Percentiles rank a stretch among this genome's conserved stretches.
These are phyloP conservation scores for Anthostomella pinea DNA, from an alignment of 2,329 filamentous ascomycete species.

Conservation along the genomic window DNA sequence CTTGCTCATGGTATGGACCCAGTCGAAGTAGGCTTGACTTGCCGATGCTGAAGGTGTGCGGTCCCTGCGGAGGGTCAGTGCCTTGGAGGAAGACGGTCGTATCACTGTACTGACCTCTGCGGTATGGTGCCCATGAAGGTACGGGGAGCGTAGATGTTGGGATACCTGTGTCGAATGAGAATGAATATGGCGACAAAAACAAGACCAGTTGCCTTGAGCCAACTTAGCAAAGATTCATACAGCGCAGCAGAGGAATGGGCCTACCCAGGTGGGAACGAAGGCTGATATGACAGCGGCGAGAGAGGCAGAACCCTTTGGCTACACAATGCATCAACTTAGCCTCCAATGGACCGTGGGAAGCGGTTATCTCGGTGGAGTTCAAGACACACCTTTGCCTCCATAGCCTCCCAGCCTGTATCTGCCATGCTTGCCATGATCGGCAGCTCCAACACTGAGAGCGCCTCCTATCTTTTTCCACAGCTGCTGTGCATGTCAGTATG, in stretches of 20 bases:
- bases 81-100: too few species aligned
- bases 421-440: too few species aligned
- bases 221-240: conserved; percentile 11
- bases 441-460: too few species aligned
- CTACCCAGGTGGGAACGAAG: conserved; percentile 30
- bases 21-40: conserved; percentile 23
- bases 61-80: conserved; percentile 22
- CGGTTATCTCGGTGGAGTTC: too few species aligned
- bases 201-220: conserved; percentile 22
- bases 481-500: too few species aligned
- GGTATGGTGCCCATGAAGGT: conserved; percentile 28
- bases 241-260: conserved; percentile 6
- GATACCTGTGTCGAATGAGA: conserved; percentile 26
- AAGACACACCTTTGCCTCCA: too few species aligned
- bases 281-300: conserved; percentile 28
- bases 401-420: too few species aligned
- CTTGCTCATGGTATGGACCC: conserved; percentile 35
- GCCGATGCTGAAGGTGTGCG: conserved; percentile 24
- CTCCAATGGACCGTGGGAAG: too few species aligned
- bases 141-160: conserved; percentile 28
- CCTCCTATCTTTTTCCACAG: too few species aligned
- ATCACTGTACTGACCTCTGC: conserved; percentile 23
- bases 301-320: conserved; percentile 30
- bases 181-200: conserved; percentile 27
- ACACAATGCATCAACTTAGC: too few species aligned